phyloP scores from a whole-genome alignment of 2,329 filamentous ascomycete genomes.

The Fusarium neocosmosporiellum region DNA sequence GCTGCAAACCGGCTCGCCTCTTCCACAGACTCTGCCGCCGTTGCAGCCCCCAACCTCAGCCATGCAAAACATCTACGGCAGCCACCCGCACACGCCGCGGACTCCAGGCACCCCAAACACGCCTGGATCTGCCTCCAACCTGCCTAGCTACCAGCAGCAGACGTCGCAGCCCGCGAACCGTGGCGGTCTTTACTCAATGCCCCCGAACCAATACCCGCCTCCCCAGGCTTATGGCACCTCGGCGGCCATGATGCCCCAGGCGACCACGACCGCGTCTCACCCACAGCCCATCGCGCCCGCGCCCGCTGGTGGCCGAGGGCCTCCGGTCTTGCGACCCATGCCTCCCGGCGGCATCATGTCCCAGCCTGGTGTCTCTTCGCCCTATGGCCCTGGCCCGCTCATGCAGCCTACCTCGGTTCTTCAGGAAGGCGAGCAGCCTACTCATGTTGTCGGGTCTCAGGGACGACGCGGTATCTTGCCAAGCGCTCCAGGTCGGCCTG shows the following conservation, averaged over 20 bases:
- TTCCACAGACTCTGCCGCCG: conserved; percentile 67
- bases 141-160: conserved; percentile 66
- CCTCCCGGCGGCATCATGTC: conserved; percentile 73
- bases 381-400: conserved; percentile 69
- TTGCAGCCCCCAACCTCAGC: conserved; percentile 60
- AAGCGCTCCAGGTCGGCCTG: conserved; percentile 86
- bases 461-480: conserved; percentile 91
- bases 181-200: conserved; percentile 65
- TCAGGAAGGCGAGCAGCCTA: conserved; percentile 73
- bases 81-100: conserved; percentile 70
- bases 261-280: conserved; percentile 74
- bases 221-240: conserved; percentile 67
- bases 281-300: conserved; percentile 82
- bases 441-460: conserved; percentile 95
- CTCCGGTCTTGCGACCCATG: conserved; percentile 75
- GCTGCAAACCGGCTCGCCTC: conserved; percentile 59
- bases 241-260: conserved; percentile 72
- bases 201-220: conserved; percentile 65
- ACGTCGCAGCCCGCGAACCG: conserved; percentile 61
- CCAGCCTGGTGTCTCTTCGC: conserved; percentile 66
- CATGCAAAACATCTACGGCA: conserved; percentile 64
- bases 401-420: conserved; percentile 68
- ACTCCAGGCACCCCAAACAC: conserved; percentile 73
- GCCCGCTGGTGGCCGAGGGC: conserved; percentile 66
- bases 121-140: conserved; percentile 64